Evolutionary conservation across 2,329 filamentous ascomycete species (phyloP), one percentile per base, ranked within the genome.

Genomic region (Pseudogymnoascus sp.): DNA sequence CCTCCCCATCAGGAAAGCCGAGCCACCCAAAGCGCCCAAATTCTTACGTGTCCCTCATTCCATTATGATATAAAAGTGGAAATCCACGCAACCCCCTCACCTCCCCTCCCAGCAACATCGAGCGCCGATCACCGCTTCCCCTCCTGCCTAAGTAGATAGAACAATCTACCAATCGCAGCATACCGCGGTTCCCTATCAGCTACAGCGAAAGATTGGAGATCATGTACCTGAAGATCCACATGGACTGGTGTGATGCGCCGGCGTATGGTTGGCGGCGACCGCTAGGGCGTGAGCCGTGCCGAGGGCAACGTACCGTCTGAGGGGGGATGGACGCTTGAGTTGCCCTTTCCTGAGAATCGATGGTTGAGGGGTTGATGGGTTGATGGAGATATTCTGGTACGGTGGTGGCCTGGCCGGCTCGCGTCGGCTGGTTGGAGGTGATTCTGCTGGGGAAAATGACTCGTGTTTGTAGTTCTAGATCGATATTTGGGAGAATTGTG

Each of bases 211-310:
- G 47, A 57, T 57, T 57, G 47, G 47, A 34, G 26, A 14, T 12
- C 10, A 57, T 18, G 47, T 57, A 57, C 47, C 47, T 57, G 47
- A 57, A 57, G 47, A 57, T 57, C 47, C 47, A 57, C 47, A 57
- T 57, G 47, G 47, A 14, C n/a, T 51, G 45, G 45, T 51, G 45
- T 23, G 6, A 8, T 29, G 47, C 7, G 14, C 7, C 26, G 47
- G 26, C 4, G 47, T 12, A 4, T 31, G 47, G 26, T 16, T 31
- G 47, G 14, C 26, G 31, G 31, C 4, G 47, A 1, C 14, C 2
- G 47, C 47, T 54, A 12, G 31, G 26, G 31, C 47, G 10, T 54
- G 26, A 31, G 47, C 26, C n/a, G 47, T 57, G 10, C 47, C 47
- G 47, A 57, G 47, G 47, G 47, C 47, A 57, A 34, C 47, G n/a